Conservation (phyloP, 371 early-diverging fungal species). For the Lichtheimia ornata region DNA sequence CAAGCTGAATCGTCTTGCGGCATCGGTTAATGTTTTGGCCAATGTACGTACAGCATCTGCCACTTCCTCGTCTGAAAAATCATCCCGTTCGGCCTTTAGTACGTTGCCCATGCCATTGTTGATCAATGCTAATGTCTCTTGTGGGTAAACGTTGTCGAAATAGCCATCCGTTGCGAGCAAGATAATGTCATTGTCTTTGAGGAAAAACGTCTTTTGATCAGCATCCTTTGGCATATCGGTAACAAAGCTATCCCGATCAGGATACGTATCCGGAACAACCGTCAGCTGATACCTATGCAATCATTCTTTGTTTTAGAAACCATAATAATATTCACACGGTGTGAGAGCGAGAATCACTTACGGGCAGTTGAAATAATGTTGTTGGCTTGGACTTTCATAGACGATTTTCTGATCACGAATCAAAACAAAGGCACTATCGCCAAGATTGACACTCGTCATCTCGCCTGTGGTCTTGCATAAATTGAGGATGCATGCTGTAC, state of each 20-base stretch:
- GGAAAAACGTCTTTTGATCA: slow-evolving; percentile 54
- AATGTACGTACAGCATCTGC: slow-evolving; percentile 52
- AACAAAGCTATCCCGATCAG: slow-evolving; percentile 57
- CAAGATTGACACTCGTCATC: slow-evolving; percentile 63
- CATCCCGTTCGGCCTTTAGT: slow-evolving; percentile 3
- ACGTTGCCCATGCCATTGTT: slow-evolving; percentile 45
- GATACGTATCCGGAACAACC: slow-evolving; percentile 59
- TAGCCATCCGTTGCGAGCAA: slow-evolving; percentile 73
- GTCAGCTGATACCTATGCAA: slow-evolving; percentile 62
- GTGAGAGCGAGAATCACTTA: slow-evolving; percentile 19
- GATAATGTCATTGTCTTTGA: slow-evolving; percentile 70
- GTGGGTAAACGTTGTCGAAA: slow-evolving; percentile 69
- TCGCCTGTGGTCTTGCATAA: slow-evolving; percentile 65
- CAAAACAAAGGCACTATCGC: slow-evolving; percentile 67
- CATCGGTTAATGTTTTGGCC: slow-evolving; percentile 57
- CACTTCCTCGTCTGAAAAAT: slow-evolving; percentile 32
- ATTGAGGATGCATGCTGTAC: slow-evolving; percentile 68
- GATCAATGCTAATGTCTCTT: slow-evolving; percentile 60
- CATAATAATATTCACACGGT: not conserved
- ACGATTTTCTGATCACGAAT: slow-evolving; percentile 62
- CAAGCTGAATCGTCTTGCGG: slow-evolving; percentile 55
- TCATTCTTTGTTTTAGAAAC: not conserved
- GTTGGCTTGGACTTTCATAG: slow-evolving; percentile 68
- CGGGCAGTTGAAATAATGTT: slow-evolving; percentile 77
- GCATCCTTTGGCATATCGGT: slow-evolving; percentile 68